Evolutionary conservation across 2,329 filamentous ascomycete species (phyloP).

Genomic region (Pochonia chlamydosporia): DNA sequence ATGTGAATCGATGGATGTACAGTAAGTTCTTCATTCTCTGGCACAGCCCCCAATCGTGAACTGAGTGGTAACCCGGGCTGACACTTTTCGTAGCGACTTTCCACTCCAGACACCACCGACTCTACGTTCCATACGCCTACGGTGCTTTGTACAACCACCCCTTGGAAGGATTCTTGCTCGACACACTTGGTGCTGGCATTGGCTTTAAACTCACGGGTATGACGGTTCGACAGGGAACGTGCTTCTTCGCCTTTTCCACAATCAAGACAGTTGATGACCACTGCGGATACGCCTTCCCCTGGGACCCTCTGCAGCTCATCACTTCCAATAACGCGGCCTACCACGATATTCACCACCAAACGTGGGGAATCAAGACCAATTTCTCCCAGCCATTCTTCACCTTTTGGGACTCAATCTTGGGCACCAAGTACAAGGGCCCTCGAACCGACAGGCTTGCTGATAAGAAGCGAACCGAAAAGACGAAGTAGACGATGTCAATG

Average conservation of each 20-base stretch:
- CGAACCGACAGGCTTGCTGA: slow-evolving; percentile 34
- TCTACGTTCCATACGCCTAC: slow-evolving; percentile 97
- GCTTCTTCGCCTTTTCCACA: slow-evolving; percentile 82
- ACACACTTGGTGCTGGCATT: slow-evolving; percentile 80
- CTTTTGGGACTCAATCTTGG: slow-evolving; percentile 81
- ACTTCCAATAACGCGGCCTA: slow-evolving; percentile 95
- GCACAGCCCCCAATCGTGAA: slow-evolving; percentile 31
- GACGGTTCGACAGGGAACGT: slow-evolving; percentile 80
- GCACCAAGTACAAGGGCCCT: slow-evolving; percentile 76
- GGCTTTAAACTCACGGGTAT: slow-evolving; percentile 77
- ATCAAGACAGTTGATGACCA: slow-evolving; percentile 98
- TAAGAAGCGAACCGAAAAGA: slow-evolving; percentile 25
- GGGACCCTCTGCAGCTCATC: slow-evolving; percentile 86
- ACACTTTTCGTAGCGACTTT: slow-evolving; percentile 61
- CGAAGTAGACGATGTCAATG: slow-evolving; percentile 14
- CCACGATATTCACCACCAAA: slow-evolving; percentile 98
- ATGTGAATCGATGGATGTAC: slow-evolving; percentile 96
- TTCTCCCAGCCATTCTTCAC: slow-evolving; percentile 91
- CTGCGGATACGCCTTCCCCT: slow-evolving; percentile 92
- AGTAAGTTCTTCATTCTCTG: slow-evolving; percentile 49
- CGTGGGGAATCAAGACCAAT: slow-evolving; percentile 97
- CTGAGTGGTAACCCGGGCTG: slow-evolving; percentile 25
- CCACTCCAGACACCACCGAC: slow-evolving; percentile 90
- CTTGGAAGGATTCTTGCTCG: slow-evolving; percentile 86
- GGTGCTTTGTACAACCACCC: slow-evolving; percentile 97